Evolutionary conservation across 202 grass and related monocot species (phyloP).

Genomic region (Panicum virgatum): DNA sequence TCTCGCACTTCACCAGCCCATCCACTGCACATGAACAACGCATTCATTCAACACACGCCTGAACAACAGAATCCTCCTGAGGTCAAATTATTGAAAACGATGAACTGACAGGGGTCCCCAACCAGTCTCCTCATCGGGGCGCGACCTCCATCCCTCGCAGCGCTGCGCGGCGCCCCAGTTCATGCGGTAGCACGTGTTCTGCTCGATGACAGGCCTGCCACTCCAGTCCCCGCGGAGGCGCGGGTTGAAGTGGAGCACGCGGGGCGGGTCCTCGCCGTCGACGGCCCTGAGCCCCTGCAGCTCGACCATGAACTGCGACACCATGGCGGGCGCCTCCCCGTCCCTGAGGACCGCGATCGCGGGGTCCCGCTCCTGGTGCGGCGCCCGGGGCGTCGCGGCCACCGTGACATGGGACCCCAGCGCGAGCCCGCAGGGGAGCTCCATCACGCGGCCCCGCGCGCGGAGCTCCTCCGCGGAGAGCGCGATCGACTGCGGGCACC

Average conservation of each 20-base stretch:
- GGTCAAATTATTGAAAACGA: constrained; percentile 10
- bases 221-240: constrained; percentile 75
- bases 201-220: constrained; percentile 69
- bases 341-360: constrained; percentile 47
- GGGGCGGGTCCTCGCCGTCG: constrained; percentile 73
- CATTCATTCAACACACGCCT: background rate
- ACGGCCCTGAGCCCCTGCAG: constrained; percentile 66
- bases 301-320: constrained; percentile 83
- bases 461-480: constrained; percentile 32
- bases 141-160: constrained; percentile 61
- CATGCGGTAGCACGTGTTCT: constrained; percentile 88
- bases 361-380: constrained; percentile 62
- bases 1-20: constrained; percentile 68
- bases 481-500: constrained; percentile 63
- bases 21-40: constrained; percentile 46
- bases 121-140: constrained; percentile 61
- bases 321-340: constrained; percentile 47
- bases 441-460: constrained; percentile 44
- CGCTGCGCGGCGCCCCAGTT: constrained; percentile 70
- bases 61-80: background rate
- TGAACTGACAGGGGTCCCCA: constrained; percentile 23
- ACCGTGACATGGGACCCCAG: constrained; percentile 77
- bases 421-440: constrained; percentile 71
- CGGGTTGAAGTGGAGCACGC: constrained; percentile 84
- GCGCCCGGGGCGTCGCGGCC: constrained; percentile 51